phyloP scores from a whole-genome alignment of 1,139 yeast species.

The Yamadazyma dushanensis region DNA sequence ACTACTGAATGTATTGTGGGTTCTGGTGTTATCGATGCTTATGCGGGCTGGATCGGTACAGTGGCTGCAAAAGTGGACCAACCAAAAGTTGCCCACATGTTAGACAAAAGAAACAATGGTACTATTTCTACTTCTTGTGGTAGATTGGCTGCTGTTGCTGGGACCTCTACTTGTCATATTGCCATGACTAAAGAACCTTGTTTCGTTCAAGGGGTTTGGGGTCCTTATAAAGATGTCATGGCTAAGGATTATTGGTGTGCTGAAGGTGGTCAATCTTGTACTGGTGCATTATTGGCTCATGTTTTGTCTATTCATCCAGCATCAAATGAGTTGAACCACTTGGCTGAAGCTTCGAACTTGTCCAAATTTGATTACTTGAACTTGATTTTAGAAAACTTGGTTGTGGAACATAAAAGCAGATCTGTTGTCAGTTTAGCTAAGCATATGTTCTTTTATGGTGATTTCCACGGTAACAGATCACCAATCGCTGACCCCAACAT shows the following conservation, averaged over 20 bases:
- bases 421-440: conserved; percentile 80
- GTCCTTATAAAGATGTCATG: conserved; percentile 92
- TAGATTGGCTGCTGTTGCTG: conserved; percentile 95
- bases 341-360: conserved; percentile 62
- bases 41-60: conserved; percentile 98
- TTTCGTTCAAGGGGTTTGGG: conserved; percentile 98
- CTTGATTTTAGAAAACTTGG: conserved; percentile 66
- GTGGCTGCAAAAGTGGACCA: conserved; percentile 82
- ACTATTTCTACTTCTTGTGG: conserved; percentile 66
- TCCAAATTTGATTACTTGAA: conserved; percentile 85
- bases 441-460: conserved; percentile 90
- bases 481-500: conserved; percentile 93
- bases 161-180: conserved; percentile 96
- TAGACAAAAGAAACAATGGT: conserved; percentile 31
- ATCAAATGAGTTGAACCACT: conserved; percentile 61
- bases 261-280: conserved; percentile 98
- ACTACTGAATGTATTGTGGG: conserved; percentile 82
- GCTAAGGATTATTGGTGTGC: conserved; percentile 91
- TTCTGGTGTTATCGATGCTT: conserved; percentile 95
- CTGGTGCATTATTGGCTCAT: conserved; percentile 91
- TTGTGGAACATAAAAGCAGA: conserved; percentile 53
- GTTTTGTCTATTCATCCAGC: conserved; percentile 93
- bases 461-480: conserved; percentile 93
- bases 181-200: conserved; percentile 83
- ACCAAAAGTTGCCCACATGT: conserved; percentile 43